phyloP scores from a whole-genome alignment of 2,329 filamentous ascomycete species.

The Bipolaris gigantea region DNA sequence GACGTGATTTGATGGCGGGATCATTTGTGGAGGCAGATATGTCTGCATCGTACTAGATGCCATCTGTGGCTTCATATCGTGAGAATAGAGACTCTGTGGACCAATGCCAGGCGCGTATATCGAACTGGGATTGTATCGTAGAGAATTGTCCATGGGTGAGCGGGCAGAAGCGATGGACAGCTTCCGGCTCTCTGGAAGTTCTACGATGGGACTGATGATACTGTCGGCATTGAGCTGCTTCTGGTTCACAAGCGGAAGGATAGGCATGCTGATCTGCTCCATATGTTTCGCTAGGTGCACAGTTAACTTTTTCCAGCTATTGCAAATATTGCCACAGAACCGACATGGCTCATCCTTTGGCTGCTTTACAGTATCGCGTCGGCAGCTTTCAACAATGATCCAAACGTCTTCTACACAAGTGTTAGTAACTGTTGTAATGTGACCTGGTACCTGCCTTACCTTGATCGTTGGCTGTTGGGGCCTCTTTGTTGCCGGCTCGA shows the following conservation, averaged over 20 bases:
- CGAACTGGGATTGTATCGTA: conserved; percentile 34
- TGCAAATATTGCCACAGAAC: conserved; percentile 81
- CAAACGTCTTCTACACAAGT: conserved; percentile 63
- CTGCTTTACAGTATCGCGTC: conserved; percentile 64
- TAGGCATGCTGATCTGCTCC: conserved; percentile 85
- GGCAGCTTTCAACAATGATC: conserved; percentile 77
- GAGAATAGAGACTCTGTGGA: conserved; percentile 31
- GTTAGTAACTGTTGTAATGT: conserved; percentile 15
- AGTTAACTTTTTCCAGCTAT: conserved; percentile 88
- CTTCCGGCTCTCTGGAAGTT: conserved; percentile 40
- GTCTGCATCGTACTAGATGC: conserved; percentile 41
- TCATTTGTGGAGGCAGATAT: conserved; percentile 44
- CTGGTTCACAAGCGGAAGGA: conserved; percentile 57
- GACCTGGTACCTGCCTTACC: conserved; percentile 19
- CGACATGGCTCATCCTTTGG: conserved; percentile 79
- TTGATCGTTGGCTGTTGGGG: conserved; percentile 27
- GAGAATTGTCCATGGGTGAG: conserved; percentile 38
- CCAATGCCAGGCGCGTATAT: conserved; percentile 40
- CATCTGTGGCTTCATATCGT: conserved; percentile 23
- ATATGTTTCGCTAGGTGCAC: conserved; percentile 94
- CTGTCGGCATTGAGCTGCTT: conserved; percentile 44
- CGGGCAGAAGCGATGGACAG: conserved; percentile 32
- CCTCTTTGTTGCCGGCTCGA: conserved; percentile 46
- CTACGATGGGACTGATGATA: conserved; percentile 44
- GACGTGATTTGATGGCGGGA: conserved; percentile 22